Evolutionary conservation across 2,329 filamentous ascomycete species (phyloP), one percentile per base, ranked within the genome.

Genomic region (Penicillium hordei): DNA sequence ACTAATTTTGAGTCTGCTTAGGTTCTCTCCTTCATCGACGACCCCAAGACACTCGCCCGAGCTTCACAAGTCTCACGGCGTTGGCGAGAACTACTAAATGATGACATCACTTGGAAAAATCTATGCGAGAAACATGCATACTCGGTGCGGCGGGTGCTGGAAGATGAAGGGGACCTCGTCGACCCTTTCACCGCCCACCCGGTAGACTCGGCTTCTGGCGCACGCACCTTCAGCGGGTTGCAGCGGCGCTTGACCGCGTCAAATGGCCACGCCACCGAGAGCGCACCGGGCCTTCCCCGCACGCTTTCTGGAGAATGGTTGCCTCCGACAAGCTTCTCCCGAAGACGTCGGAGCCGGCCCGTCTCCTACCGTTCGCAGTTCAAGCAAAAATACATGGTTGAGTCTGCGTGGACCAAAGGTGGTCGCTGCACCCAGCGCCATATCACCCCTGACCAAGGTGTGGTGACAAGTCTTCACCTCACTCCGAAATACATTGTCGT

Each of bases 21-120:
- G 89, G 90, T 99, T 63, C 82, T 99, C 50, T 96, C 93, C 43
- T 99, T 96, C 73, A 93, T 99, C 70, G 94, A 99, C 70, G 94
- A 99, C 70, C 93, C 94, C 1, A 94, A 93, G 72, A 95, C 95
- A 3, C 82, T 99, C 46, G 93, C 93, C 39, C 85, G 94, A 72
- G 90, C 94, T 52, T 96, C 93, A 5, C 93, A 97, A 74, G 94
- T 99, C n/a, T 99, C 94, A 53, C 87, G 87, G 63, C 85, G 93
- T 73, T 99, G 94, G 94, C 86, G 91, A 62, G 93, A 97, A 75
- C 82, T 99, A 8, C 82, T 99, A 49, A 93, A 89, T 71, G 94
- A 99, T 74, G 94, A 99, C 74, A 93, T 97, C 77, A 96, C 94
- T 1, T 99, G 94, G 94, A 97, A 96, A 79, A 91, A 94, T 60